These are phyloP conservation scores for Trichophyton verrucosum DNA, from an alignment of 2,329 filamentous ascomycete genomes.

Conservation along the genomic window DNA sequence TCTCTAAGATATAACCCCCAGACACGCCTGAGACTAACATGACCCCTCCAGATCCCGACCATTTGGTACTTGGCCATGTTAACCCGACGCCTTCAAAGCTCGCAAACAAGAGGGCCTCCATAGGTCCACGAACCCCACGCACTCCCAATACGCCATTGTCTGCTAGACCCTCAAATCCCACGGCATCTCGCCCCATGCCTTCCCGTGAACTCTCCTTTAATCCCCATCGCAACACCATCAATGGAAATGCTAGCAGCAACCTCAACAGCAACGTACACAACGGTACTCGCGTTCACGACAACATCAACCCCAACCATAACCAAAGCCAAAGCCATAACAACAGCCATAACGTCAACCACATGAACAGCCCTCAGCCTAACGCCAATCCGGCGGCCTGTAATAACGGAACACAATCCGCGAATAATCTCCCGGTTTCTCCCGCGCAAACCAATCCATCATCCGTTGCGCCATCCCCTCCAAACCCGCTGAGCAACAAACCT, in stretches of 20 bases:
- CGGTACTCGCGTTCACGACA: neutral
- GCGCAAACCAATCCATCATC: neutral
- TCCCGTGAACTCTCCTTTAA: neutral
- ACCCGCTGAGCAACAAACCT: neutral
- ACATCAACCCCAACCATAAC: neutral
- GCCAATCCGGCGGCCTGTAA: neutral
- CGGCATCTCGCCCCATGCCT: neutral
- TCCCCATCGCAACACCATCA: neutral
- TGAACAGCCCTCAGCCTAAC: neutral
- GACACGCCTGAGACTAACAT: neutral
- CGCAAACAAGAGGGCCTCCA: neutral
- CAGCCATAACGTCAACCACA: neutral
- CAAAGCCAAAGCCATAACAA: neutral
- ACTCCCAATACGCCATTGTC: neutral
- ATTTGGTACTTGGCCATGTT: neutral
- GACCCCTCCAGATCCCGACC: neutral
- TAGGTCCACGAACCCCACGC: neutral
- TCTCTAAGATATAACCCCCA: neutral
- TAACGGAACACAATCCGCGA: neutral
- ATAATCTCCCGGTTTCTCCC: neutral
- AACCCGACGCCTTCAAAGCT: neutral
- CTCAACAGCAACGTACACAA: neutral
- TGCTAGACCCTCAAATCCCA: neutral
- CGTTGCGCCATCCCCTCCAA: neutral
- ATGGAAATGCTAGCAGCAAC: neutral